Base-by-base conservation (phyloP, 495 filamentous ascomycete species). In the Lasiosphaeria hispida region DNA sequence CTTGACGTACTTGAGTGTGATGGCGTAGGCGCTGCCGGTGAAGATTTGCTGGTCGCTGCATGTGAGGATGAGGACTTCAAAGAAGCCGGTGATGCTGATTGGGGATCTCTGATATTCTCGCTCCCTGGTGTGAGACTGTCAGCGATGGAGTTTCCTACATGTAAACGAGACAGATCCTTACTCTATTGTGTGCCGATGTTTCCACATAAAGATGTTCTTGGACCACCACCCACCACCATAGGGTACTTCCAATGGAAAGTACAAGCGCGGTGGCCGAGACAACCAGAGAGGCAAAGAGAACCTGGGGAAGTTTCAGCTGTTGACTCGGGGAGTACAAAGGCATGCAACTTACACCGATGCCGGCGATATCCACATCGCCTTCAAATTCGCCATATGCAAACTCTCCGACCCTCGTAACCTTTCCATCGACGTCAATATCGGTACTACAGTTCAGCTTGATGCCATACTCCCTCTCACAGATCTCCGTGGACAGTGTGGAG, bases 31-130 rank as follows among this genome's bases (percentile, higher is more conserved):
- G 11, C 60, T 67, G 14, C 71, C 71, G 8, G 74, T 76, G 57
- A 76, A 72, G 41, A 76, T 50, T 42, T 76, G 71, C 55, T 76
- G 74, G 59, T 76, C 74, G 49, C 71, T 74, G 57, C 72, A 75
- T 40, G 59, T 66, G 41, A 74, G 52, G 44, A 76, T 48, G 15
- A 76, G 55, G 23, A 64, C 57, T 48, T 76, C 72, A 10, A 72
- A 34, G 40, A 74, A 67, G n/a, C 66, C 61, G 7, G 68, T 51
- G 41, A 69, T 52, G 62, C 63, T 67, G 48, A 57, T 36, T 14
- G 11, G 10, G 17, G 10, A n/a, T n/a, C n/a, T n/a, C n/a, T n/a
- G n/a, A n/a, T n/a, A n/a, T n/a, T n/a, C n/a, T n/a, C n/a, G n/a
- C n/a, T n/a, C n/a, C n/a, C n/a, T n/a, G n/a, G n/a, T n/a, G n/a